Evolutionary conservation across 306 rosid species (phyloP), one percentile per base, ranked within the genome.

Genomic region (Quercus glauca): DNA sequence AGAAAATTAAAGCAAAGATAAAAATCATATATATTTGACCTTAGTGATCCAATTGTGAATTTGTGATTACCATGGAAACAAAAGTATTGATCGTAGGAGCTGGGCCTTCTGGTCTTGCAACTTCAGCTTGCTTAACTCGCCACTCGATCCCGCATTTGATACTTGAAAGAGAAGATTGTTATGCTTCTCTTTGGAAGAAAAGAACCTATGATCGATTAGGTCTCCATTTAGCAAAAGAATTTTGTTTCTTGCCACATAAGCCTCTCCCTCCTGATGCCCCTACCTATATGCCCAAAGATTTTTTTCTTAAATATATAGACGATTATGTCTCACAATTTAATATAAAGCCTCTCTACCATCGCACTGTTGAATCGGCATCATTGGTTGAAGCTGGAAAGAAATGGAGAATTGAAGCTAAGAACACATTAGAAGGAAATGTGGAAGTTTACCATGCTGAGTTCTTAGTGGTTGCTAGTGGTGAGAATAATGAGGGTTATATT

Each of bases 181-280:
- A n/a, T 55, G 89, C 69, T 29, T 88, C 93, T 55, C 91, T 90
- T 9, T 90, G 90, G 91, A 84, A 81, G 31, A 86, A 87, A 78
- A 58, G 84, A 25, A 2, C 90, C 23, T 90, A 87, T 23, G 89
- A 90, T 49, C 69, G 89, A 8, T 10, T 87, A 0, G 77, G 79
- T 20, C 88, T 90, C 1, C 91, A 88, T n/a, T 52, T 90, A 5
- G 88, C 88, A 4, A 89, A 80, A 21, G 82, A 83, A 10, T 83
- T 79, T 33, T 89, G 89, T 19, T 25, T 14, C n/a, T 64, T 87
- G 5, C 93, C 93, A 0, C 45, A 61, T 5, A 60, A 78, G 77
- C 53, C 87, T 6, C 82, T 86, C 59, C 73, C 80, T 9, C 78
- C 83, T 6, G 51, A 74, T 0, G 2, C 51, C 17, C 83, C 91